Percentiles rank a stretch among this genome's conserved stretches.
Evolutionary conservation across 192 early-diverging fungal species (phyloP).

Genomic region (Backusella parvicylindrica): DNA sequence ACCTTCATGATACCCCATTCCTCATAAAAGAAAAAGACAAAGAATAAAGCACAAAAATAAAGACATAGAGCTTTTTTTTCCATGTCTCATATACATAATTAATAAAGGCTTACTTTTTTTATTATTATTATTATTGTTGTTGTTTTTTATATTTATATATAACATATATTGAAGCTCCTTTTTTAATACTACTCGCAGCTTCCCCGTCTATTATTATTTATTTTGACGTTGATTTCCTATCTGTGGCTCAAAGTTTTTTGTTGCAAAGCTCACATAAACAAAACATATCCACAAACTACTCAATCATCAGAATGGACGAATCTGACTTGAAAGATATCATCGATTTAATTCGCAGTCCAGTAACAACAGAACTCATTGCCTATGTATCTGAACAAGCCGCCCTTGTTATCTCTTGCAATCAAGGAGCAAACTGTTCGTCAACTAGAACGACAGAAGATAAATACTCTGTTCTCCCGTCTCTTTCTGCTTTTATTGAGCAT

Average conservation of each 20-base stretch:
- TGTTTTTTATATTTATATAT: constrained; percentile 5
- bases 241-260: not conserved
- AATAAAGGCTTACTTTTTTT: not conserved
- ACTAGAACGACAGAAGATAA: not conserved
- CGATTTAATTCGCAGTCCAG: constrained; percentile 16
- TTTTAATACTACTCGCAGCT: not conserved
- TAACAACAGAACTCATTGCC: not conserved
- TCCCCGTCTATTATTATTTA: not conserved
- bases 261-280: not conserved
- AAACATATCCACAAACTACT: not conserved
- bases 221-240: not conserved
- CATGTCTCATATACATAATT: constrained; percentile 5
- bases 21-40: not conserved
- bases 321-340: not conserved
- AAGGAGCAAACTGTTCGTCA: not conserved
- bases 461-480: constrained; percentile 46
- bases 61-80: not conserved
- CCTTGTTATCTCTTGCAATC: constrained; percentile 23
- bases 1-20: constrained; percentile 2
- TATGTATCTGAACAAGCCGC: constrained; percentile 19
- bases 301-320: constrained; percentile 1
- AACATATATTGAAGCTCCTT: not conserved
- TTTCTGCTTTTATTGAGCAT: constrained; percentile 60
- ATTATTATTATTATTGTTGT: constrained; percentile 1
- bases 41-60: not conserved